A percentile compares a stretch with the other conserved stretches of the same genome.
These are phyloP conservation scores for Fusarium sp. DNA, from an alignment of 2,329 filamentous ascomycete genomes.

Conservation along the genomic window DNA sequence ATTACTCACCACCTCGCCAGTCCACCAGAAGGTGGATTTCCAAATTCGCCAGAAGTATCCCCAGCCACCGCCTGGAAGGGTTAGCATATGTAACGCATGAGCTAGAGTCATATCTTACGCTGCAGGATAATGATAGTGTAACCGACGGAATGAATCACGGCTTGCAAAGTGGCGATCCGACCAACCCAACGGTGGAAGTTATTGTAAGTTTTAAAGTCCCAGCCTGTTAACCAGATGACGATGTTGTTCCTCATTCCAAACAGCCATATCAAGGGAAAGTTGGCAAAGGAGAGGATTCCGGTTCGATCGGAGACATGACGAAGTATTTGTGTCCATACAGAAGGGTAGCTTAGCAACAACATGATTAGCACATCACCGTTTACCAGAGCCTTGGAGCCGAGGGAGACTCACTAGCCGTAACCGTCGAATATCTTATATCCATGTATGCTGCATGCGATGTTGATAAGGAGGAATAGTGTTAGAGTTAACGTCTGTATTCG, in stretches of 20 bases:
- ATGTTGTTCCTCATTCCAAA: conserved; percentile 76
- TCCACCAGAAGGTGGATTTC: conserved; percentile 60
- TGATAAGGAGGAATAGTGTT: not conserved
- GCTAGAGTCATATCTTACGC: not conserved
- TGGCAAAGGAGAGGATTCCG: conserved; percentile 71
- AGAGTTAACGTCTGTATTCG: conserved; percentile 1
- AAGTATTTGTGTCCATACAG: conserved; percentile 50
- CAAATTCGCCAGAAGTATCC: conserved; percentile 48
- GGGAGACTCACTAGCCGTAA: conserved; percentile 9
- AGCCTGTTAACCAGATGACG: conserved; percentile 74
- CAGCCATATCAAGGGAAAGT: conserved; percentile 73
- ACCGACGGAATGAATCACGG: conserved; percentile 70
- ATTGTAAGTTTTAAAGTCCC: conserved; percentile 75
- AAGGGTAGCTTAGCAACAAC: conserved; percentile 47
- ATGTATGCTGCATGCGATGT: conserved; percentile 1
- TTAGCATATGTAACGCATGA: conserved; percentile 42
- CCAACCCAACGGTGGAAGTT: conserved; percentile 76
- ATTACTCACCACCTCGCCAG: conserved; percentile 57
- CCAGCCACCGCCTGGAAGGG: conserved; percentile 52
- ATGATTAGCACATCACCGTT: not conserved
- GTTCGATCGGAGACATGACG: conserved; percentile 73
- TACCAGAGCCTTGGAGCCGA: fast-evolving
- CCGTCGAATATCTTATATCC: conserved; percentile 17
- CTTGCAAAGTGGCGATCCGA: conserved; percentile 69
- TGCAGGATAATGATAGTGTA: conserved; percentile 59